These are phyloP conservation scores for Leccinum colubrinum DNA, from an alignment of 1,284 basidiomycete species.

Conservation along the genomic window DNA sequence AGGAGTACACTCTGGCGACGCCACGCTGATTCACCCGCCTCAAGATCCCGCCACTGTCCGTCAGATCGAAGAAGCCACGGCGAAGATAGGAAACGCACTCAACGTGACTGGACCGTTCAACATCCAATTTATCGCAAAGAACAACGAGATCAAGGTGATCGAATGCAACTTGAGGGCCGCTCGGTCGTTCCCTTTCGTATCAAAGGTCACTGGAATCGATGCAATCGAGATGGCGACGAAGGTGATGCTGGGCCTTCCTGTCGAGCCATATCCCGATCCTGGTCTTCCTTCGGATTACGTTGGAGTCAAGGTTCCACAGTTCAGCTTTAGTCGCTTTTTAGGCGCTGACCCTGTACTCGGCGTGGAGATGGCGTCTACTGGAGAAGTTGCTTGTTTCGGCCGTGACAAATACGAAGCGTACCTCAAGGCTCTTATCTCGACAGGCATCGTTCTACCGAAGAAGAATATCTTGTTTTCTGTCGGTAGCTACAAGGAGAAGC, in stretches of 20 bases:
- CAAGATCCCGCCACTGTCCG: slow-evolving; percentile 96
- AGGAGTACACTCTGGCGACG: slow-evolving; percentile 83
- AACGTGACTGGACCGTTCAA: slow-evolving; percentile 99
- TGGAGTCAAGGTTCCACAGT: slow-evolving; percentile 98
- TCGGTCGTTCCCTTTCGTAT: slow-evolving; percentile 98
- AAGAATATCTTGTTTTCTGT: slow-evolving; percentile 95
- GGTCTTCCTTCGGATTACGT: slow-evolving; percentile 91
- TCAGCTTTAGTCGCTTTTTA: slow-evolving; percentile 93
- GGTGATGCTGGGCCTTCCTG: slow-evolving; percentile 91
- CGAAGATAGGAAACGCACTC: slow-evolving; percentile 96
- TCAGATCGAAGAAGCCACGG: slow-evolving; percentile 94
- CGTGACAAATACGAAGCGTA: slow-evolving; percentile 98
- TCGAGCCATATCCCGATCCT: slow-evolving; percentile 88
- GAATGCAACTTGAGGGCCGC: slow-evolving; percentile 98
- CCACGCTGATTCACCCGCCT: slow-evolving; percentile 95
- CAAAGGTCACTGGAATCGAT: slow-evolving; percentile 96
- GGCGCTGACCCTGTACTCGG: slow-evolving; percentile 98
- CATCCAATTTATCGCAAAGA: slow-evolving; percentile 99
- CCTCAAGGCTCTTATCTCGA: slow-evolving; percentile 94
- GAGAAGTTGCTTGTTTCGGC: slow-evolving; percentile 98
- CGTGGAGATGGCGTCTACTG: slow-evolving; percentile 99
- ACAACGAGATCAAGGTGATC: slow-evolving; percentile 99
- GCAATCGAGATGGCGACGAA: slow-evolving; percentile 99
- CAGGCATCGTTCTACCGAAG: slow-evolving; percentile 92
- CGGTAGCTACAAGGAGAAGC: slow-evolving; percentile 96